Base-by-base conservation (phyloP, 225 moss, liverwort and hornwort species). In the Pleurozium schreberi region DNA sequence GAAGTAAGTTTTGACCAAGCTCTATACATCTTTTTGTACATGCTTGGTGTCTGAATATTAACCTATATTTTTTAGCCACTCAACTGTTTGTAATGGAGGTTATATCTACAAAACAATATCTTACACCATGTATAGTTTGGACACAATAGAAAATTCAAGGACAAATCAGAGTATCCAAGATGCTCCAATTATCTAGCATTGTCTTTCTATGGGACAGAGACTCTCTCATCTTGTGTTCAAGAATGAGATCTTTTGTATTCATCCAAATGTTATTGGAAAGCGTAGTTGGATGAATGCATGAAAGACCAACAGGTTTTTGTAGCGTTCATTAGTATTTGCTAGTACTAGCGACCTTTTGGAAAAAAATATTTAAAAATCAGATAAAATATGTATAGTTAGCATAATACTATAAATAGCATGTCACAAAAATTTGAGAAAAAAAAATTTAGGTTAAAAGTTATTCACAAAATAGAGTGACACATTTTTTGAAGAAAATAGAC, bases 1-100 rank as follows among this genome's bases (percentile, higher is more conserved):
- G 99, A 99, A 97, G 99, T 99, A 93, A 81, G 90, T 93, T 77
- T 7, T 74, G 6, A 62, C 82, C n/a, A 86, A 80, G 42, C 50
- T 84, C 83, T 70, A 34, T 4, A 76, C 47, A 11, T 33, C 34
- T 66, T 79, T 60, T 63, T 21, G 40, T 55, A 18, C 9, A 31
- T 84, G 18, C 20, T 55, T 0, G 3, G 18, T 66, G 14, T 36
- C 17, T 68, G 3, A 50, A 65, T 65, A 52, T 38, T 66, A 38
- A 25, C 18, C 4, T 47, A 82, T 21, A 16, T 14, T 47, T n/a
- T 45, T 81, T 28, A 59, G 36, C 74, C 4, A 60, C 34, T 26
- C 12, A 17, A 33, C 3, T 43, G 18, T 34, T 85, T 1, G 7
- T 21, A 10, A 50, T 61, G 4, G 50, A 73, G 11, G 15, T 47